Conservation (phyloP, 2,329 filamentous ascomycete genomes). For the Fusarium papillatum region DNA sequence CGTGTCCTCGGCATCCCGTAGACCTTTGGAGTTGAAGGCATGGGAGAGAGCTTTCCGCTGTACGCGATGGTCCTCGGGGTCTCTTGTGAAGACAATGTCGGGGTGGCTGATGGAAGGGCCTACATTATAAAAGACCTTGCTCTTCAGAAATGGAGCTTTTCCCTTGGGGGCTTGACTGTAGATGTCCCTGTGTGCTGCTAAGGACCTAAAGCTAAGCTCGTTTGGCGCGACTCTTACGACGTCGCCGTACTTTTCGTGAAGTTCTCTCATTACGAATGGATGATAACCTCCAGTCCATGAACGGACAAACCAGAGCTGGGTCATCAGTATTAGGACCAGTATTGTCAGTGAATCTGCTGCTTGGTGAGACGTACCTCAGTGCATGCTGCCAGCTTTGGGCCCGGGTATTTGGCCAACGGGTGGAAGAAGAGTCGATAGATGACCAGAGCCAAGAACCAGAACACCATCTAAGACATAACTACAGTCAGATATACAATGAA, state of each 20-base stretch:
- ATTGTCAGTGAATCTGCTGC: no score
- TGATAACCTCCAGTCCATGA: constrained; percentile 8
- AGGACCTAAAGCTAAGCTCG: constrained; percentile 29
- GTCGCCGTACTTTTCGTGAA: constrained; percentile 32
- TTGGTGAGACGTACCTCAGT: not conserved
- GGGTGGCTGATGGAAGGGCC: constrained; percentile 1
- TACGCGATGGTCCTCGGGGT: constrained; percentile 15
- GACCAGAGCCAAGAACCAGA: not conserved
- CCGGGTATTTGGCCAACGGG: not conserved
- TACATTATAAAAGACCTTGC: constrained; percentile 11
- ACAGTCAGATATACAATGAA: not conserved
- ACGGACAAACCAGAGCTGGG: constrained; percentile 1
- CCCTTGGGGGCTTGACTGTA: constrained; percentile 27
- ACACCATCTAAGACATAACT: not conserved
- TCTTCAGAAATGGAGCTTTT: constrained; percentile 15
- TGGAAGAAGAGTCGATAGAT: not conserved
- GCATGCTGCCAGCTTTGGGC: not conserved
- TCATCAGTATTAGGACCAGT: fast-evolving
- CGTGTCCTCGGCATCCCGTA: constrained; percentile 15
- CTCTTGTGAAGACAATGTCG: constrained; percentile 10
- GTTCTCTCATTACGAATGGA: not conserved
- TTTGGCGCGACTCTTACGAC: constrained; percentile 32
- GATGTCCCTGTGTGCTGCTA: constrained; percentile 33
- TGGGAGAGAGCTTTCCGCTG: constrained; percentile 24
- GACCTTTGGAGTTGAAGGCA: constrained; percentile 20